Evolutionary conservation across 2,329 filamentous ascomycete genomes (phyloP).

Genomic region (Fusarium napiforme): DNA sequence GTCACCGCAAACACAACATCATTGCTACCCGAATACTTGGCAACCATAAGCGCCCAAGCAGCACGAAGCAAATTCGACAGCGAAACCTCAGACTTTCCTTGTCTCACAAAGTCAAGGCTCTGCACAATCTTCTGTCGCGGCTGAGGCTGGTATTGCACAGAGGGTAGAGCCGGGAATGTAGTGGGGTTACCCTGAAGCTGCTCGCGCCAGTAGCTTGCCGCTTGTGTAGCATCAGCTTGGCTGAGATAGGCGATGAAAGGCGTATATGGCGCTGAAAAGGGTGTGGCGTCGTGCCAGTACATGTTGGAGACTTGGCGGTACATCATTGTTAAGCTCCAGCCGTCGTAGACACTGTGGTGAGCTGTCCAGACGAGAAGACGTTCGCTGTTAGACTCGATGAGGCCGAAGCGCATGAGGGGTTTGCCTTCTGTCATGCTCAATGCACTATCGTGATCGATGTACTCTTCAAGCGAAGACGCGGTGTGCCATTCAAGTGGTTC

Average conservation of each 20-base stretch:
- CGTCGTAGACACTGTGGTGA: background rate
- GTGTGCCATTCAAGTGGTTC: background rate
- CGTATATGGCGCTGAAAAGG: background rate
- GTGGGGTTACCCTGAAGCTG: slow-evolving; percentile 1
- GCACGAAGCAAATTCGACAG: background rate
- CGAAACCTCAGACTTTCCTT: background rate
- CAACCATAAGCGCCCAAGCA: background rate
- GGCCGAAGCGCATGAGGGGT: background rate
- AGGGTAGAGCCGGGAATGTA: background rate
- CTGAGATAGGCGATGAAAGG: background rate
- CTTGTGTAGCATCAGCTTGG: background rate
- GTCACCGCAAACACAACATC: background rate
- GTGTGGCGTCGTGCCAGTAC: background rate
- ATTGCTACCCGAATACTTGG: background rate
- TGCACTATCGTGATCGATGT: background rate
- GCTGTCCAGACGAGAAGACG: background rate
- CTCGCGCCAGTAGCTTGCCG: background rate
- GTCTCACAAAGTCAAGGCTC: background rate
- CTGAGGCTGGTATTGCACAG: background rate
- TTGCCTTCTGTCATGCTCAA: background rate
- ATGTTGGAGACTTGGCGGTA: background rate
- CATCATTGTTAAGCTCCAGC: background rate
- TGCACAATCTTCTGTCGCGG: background rate
- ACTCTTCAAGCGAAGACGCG: background rate
- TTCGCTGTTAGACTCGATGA: background rate